Percentiles rank a stretch among this genome's conserved stretches.
Evolutionary conservation across 2,329 filamentous ascomycete genomes (phyloP).

Genomic region (Fusarium sp.): DNA sequence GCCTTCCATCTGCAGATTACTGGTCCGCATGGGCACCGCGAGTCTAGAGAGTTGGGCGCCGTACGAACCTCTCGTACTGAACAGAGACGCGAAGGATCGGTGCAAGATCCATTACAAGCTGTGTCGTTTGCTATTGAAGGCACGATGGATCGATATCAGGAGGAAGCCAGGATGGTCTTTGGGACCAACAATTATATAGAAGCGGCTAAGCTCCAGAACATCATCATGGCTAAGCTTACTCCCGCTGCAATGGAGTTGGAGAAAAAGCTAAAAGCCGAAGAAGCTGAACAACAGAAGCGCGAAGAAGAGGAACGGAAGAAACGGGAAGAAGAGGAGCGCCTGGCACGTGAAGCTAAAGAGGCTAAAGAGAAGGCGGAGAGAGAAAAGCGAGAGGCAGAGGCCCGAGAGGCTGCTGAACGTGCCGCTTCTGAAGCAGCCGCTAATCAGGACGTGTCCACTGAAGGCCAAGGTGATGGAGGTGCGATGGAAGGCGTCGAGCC

Average conservation of each 20-base stretch:
- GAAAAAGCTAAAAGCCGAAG: conserved; percentile 72
- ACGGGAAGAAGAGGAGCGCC: conserved; percentile 71
- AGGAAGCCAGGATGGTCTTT: conserved; percentile 90
- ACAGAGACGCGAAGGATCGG: conserved; percentile 56
- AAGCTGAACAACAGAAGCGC: conserved; percentile 60
- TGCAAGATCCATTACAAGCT: conserved; percentile 74
- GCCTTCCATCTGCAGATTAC: conserved; percentile 69
- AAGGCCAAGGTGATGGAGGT: conserved; percentile 37
- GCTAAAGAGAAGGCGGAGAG: conserved; percentile 72
- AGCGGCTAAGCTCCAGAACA: conserved; percentile 73
- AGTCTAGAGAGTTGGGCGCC: conserved; percentile 59
- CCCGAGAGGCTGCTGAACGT: conserved; percentile 66
- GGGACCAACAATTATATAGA: conserved; percentile 70
- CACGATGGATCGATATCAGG: conserved; percentile 83
- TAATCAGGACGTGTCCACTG: conserved; percentile 6
- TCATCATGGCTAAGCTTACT: conserved; percentile 77
- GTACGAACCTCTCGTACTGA: conserved; percentile 57
- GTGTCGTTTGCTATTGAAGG: conserved; percentile 77
- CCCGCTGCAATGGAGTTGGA: conserved; percentile 86
- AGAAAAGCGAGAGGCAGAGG: conserved; percentile 76
- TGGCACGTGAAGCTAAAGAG: conserved; percentile 75
- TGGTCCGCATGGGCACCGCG: conserved; percentile 56
- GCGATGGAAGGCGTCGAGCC: conserved; percentile 83
- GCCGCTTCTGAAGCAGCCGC: conserved; percentile 66
- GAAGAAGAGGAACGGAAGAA: conserved; percentile 67